phyloP scores from a whole-genome alignment of 495 filamentous ascomycete species.

The Penicillium ucsense region DNA sequence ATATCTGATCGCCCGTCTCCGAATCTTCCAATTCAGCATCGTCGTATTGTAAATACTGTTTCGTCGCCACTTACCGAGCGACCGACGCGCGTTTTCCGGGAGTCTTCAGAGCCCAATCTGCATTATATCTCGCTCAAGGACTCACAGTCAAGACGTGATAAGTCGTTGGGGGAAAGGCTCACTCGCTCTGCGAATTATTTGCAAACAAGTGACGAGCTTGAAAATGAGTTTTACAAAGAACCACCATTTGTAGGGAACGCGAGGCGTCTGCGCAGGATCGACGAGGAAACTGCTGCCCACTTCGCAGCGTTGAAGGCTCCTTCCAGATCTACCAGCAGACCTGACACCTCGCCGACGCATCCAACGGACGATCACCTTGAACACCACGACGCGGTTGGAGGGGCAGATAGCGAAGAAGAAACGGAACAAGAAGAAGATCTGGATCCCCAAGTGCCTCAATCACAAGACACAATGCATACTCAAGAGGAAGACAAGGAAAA shows the following conservation, averaged over 20 bases:
- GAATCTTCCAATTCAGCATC: conserved; percentile 37
- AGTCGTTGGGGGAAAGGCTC: conserved; percentile 25
- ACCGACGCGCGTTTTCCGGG: conserved; percentile 23
- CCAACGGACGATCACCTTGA: background rate
- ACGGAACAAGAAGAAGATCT: conserved; percentile 41
- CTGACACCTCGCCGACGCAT: conserved; percentile 3
- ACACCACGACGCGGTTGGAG: conserved; percentile 8
- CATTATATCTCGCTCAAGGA: conserved; percentile 44
- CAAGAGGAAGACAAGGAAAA: conserved; percentile 47
- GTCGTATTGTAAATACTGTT: conserved; percentile 22
- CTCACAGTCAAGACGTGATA: conserved; percentile 34
- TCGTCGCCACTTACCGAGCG: conserved; percentile 34
- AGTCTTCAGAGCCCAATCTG: conserved; percentile 37
- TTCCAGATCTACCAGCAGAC: conserved; percentile 10
- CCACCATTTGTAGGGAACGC: conserved; percentile 32
- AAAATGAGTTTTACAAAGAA: conserved; percentile 38
- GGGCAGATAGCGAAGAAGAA: conserved; percentile 38
- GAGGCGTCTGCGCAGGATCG: conserved; percentile 25
- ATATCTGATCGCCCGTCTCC: conserved; percentile 43
- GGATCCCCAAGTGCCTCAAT: conserved; percentile 14
- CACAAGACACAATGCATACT: conserved; percentile 16
- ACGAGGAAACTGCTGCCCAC: conserved; percentile 29
- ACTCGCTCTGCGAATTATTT: conserved; percentile 31
- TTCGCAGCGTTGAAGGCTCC: conserved; percentile 32
- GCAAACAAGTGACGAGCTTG: conserved; percentile 31